These are phyloP conservation scores for Colletotrichum australisinense DNA, from an alignment of 2,329 filamentous ascomycete species.

Conservation along the genomic window DNA sequence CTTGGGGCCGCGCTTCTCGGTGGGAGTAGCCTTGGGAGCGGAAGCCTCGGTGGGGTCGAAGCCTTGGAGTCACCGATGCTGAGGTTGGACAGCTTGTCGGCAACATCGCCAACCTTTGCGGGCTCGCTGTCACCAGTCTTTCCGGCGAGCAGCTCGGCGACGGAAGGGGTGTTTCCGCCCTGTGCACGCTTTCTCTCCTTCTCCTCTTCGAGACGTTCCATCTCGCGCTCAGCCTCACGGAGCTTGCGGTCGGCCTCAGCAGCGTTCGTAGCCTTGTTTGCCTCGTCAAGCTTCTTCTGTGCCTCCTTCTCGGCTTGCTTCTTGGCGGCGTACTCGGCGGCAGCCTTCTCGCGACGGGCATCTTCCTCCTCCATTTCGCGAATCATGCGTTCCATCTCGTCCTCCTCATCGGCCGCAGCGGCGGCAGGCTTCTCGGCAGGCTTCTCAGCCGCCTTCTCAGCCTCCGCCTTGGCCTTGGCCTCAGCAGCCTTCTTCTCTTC, in stretches of 20 bases:
- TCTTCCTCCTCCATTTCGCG: conserved; percentile 71
- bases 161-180: conserved; percentile 58
- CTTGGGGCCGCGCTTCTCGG: conserved; percentile 74
- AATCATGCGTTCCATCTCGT: conserved; percentile 70
- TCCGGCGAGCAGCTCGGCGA: conserved; percentile 63
- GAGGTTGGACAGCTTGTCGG: conserved; percentile 64
- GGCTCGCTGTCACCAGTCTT: conserved; percentile 47
- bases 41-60: conserved; percentile 54
- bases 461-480: conserved; percentile 45
- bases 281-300: conserved; percentile 59
- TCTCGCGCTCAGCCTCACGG: conserved; percentile 78
- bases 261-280: conserved; percentile 61
- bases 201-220: conserved; percentile 79
- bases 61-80: conserved; percentile 57
- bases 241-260: conserved; percentile 74
- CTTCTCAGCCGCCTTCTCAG: conserved; percentile 38
- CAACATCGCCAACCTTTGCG: conserved; percentile 51
- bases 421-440: conserved; percentile 55
- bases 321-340: conserved; percentile 54
- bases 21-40: conserved; percentile 63
- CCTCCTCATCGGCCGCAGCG: conserved; percentile 56
- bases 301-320: conserved; percentile 55
- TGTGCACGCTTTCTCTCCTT: conserved; percentile 67
- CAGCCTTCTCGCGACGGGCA: conserved; percentile 60
- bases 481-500: conserved; percentile 43